Evolutionary conservation across 2,329 filamentous ascomycete species (phyloP).

Genomic region (Akanthomyces dipterigenus): DNA sequence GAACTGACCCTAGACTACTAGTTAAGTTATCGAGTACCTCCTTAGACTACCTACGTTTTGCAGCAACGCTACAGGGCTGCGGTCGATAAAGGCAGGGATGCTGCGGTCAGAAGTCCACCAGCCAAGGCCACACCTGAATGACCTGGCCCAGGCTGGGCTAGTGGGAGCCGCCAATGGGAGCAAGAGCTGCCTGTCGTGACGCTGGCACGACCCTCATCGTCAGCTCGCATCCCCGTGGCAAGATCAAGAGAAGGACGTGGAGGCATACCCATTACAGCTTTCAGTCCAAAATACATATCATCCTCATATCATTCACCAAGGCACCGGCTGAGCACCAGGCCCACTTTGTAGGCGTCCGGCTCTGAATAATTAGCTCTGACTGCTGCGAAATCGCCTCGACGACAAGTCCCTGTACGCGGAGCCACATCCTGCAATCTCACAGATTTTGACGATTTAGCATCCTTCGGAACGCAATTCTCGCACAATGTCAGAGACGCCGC

Average conservation of each 20-base stretch:
- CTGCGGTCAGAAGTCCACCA: too few relatives aligned
- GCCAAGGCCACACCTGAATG: not conserved
- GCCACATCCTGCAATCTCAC: not conserved
- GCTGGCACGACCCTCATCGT: not conserved
- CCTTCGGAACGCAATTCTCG: not conserved
- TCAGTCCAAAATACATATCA: not conserved
- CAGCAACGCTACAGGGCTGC: too few relatives aligned
- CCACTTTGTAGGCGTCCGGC: not conserved
- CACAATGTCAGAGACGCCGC: not conserved
- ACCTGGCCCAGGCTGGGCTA: not conserved
- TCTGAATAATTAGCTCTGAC: not conserved
- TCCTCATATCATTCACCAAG: not conserved
- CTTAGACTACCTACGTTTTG: too few relatives aligned
- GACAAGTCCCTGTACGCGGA: not conserved
- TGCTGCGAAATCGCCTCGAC: not conserved
- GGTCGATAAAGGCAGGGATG: too few relatives aligned
- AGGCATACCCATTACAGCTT: not conserved
- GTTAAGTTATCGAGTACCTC: too few relatives aligned
- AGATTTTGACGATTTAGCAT: not conserved
- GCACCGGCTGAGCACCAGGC: not conserved
- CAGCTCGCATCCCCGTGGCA: not conserved
- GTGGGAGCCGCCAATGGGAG: not conserved
- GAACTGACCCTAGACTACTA: too few relatives aligned
- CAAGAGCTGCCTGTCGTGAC: not conserved
- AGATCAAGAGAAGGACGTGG: too few relatives aligned